phyloP scores from a whole-genome alignment of 2,329 filamentous ascomycete species.

The Diaporthe sp. region DNA sequence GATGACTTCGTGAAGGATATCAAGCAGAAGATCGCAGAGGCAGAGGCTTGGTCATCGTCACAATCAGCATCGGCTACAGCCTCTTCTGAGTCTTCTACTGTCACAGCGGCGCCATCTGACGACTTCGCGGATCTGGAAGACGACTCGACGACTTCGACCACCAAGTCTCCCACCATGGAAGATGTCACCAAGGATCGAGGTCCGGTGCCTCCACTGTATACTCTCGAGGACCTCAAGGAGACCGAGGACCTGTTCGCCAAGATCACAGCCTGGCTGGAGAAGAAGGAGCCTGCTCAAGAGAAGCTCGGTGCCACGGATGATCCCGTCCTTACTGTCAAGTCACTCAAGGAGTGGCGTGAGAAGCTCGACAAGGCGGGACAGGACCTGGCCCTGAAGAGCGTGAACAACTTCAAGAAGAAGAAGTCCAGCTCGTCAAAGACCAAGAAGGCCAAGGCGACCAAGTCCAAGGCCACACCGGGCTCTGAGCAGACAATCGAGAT shows the following conservation, averaged over 20 bases:
- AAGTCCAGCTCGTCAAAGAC: constrained; percentile 52
- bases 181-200: constrained; percentile 57
- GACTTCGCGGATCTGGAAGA: constrained; percentile 83
- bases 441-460: constrained; percentile 57
- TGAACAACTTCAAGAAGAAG: constrained; percentile 64
- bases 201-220: constrained; percentile 75
- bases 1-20: constrained; percentile 77
- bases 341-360: constrained; percentile 75
- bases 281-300: constrained; percentile 76
- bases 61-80: constrained; percentile 62
- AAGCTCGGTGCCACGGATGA: constrained; percentile 77
- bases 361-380: constrained; percentile 77
- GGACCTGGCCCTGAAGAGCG: constrained; percentile 77
- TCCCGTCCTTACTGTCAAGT: constrained; percentile 77
- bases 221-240: constrained; percentile 74
- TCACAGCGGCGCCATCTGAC: constrained; percentile 59
- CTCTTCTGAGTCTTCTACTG: constrained; percentile 55
- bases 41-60: constrained; percentile 70
- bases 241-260: constrained; percentile 72
- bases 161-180: constrained; percentile 56
- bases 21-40: constrained; percentile 75
- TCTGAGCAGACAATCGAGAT: constrained; percentile 54
- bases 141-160: constrained; percentile 57
- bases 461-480: constrained; percentile 40
- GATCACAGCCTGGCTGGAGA: constrained; percentile 78